Evolutionary conservation across 2,329 filamentous ascomycete genomes (phyloP).

Genomic region (Beauveria australis): DNA sequence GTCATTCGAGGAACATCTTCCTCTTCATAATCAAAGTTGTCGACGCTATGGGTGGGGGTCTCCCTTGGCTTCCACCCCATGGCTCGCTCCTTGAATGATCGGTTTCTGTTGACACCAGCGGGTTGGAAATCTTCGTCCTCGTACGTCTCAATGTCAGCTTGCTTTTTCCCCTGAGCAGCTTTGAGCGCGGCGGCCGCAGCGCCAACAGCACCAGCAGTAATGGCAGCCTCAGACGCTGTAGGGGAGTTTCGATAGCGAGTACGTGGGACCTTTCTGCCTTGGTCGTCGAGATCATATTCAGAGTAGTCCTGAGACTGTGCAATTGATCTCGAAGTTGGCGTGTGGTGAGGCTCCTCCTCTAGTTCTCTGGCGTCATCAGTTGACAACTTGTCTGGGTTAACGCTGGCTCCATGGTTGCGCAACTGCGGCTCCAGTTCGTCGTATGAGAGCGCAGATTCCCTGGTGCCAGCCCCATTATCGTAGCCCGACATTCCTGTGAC

Average conservation of each 20-base stretch:
- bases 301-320: conserved; percentile 38
- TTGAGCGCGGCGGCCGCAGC: conserved; percentile 44
- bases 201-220: conserved; percentile 47
- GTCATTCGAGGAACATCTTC: conserved; percentile 47
- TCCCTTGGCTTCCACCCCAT: conserved; percentile 45
- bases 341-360: conserved; percentile 31
- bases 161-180: conserved; percentile 39
- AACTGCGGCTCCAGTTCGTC: conserved; percentile 20
- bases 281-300: conserved; percentile 51
- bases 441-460: conserved; percentile 29
- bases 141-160: conserved; percentile 26
- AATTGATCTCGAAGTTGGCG: conserved; percentile 30
- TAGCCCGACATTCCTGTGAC: conserved; percentile 53
- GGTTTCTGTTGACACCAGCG: conserved; percentile 49
- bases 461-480: conserved; percentile 30
- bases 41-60: conserved; percentile 51
- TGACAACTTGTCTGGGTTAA: conserved; percentile 36
- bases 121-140: conserved; percentile 33
- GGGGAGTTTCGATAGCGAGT: conserved; percentile 41
- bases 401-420: conserved; percentile 27
- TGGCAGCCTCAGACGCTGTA: conserved; percentile 48
- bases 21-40: conserved; percentile 43
- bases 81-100: conserved; percentile 59
- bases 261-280: conserved; percentile 46
- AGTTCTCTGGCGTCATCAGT: conserved; percentile 30